Percentiles rank a stretch among this genome's conserved stretches.
Evolutionary conservation across 192 early-diverging fungal genomes (phyloP).

Genomic region (Dimargaris verticillata): DNA sequence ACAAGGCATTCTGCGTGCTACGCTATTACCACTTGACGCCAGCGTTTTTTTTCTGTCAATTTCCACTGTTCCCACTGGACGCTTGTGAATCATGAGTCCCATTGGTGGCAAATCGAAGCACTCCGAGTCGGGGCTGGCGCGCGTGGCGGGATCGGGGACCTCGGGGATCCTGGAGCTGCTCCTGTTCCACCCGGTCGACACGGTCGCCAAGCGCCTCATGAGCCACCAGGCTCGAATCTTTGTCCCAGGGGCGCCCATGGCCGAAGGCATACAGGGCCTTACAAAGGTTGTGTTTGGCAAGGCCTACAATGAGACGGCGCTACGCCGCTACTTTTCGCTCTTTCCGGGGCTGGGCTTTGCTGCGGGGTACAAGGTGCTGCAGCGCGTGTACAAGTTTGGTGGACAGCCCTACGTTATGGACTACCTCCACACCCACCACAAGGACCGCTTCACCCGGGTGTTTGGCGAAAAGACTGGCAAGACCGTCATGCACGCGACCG

Average conservation of each 20-base stretch:
- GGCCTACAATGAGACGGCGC: slow-evolving; percentile 47
- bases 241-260: slow-evolving; percentile 40
- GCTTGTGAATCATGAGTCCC: slow-evolving; percentile 18
- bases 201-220: slow-evolving; percentile 97
- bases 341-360: slow-evolving; percentile 97
- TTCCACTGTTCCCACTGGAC: no score
- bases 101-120: slow-evolving; percentile 37
- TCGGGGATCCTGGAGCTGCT: slow-evolving; percentile 90
- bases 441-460: slow-evolving; percentile 45
- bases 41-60: no score
- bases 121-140: slow-evolving; percentile 76
- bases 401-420: slow-evolving; percentile 94
- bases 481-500: slow-evolving; percentile 95
- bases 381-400: slow-evolving; percentile 97
- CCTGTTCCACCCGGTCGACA: slow-evolving; percentile 97
- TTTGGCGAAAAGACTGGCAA: slow-evolving; percentile 93
- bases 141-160: slow-evolving; percentile 75
- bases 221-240: slow-evolving; percentile 72
- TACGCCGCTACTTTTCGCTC: slow-evolving; percentile 78
- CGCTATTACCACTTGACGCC: no score
- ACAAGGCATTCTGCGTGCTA: no score
- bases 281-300: slow-evolving; percentile 87
- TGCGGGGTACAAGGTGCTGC: slow-evolving; percentile 93
- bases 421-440: slow-evolving; percentile 72
- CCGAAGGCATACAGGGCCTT: slow-evolving; percentile 46